These are phyloP conservation scores for Lentinula guzmanii DNA, from an alignment of 768 basidiomycete genomes.

Conservation along the genomic window DNA sequence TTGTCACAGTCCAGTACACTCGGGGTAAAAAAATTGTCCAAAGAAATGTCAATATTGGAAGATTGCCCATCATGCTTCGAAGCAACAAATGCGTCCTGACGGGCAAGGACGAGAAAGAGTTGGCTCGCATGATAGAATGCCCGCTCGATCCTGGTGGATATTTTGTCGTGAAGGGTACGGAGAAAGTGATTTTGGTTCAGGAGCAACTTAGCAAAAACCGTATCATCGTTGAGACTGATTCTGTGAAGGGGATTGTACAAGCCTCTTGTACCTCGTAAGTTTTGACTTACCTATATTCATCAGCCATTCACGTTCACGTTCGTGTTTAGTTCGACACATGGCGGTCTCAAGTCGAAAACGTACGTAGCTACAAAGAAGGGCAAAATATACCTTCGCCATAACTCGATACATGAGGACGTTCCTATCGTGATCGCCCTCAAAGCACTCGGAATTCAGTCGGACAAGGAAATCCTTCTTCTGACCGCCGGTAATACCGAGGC, in stretches of 20 bases:
- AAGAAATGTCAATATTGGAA: constrained; percentile 83
- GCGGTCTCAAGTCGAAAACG: constrained; percentile 91
- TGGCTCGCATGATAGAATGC: constrained; percentile 96
- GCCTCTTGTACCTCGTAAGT: constrained; percentile 95
- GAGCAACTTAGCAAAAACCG: constrained; percentile 99
- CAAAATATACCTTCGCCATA: constrained; percentile 94
- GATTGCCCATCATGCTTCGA: constrained; percentile 93
- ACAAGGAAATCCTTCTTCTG: constrained; percentile 94
- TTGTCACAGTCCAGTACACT: constrained; percentile 93
- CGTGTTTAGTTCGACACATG: constrained; percentile 63
- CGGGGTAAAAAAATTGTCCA: constrained; percentile 86
- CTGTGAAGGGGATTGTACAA: constrained; percentile 83
- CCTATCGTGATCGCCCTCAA: constrained; percentile 96
- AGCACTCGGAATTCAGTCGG: constrained; percentile 92
- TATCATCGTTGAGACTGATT: constrained; percentile 96
- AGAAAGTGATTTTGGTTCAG: constrained; percentile 98
- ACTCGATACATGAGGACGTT: constrained; percentile 95
- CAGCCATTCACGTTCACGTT: not conserved
- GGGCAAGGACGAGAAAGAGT: constrained; percentile 65
- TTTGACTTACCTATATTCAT: not conserved
- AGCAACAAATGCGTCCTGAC: constrained; percentile 93
- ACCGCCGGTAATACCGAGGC: constrained; percentile 89
- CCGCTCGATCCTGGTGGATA: constrained; percentile 99
- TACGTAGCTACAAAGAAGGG: constrained; percentile 95
- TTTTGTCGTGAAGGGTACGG: constrained; percentile 98